phyloP scores from a whole-genome alignment of 163 green algal species.

The Scenedesmus sp. region DNA sequence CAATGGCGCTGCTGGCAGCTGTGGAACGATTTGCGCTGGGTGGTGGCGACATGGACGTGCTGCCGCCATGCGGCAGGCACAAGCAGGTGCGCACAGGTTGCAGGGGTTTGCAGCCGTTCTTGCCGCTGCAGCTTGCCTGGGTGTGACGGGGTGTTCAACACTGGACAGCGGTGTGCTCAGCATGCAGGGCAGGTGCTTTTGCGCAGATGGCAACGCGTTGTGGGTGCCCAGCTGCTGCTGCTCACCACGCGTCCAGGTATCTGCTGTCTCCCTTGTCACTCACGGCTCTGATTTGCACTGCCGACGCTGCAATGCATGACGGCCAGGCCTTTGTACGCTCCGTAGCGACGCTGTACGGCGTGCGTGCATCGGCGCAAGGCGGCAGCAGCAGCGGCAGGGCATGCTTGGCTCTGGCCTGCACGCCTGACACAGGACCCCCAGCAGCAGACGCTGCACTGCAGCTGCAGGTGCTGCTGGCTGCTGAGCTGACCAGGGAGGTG shows the following conservation, averaged over 20 bases:
- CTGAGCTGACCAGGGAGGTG: slow-evolving; percentile 28
- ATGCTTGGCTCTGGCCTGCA: neutral
- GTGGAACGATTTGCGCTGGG: slow-evolving; percentile 51
- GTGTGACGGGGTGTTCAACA: neutral
- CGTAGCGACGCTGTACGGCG: neutral
- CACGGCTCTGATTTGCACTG: neutral
- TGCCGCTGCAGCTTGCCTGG: too few species aligned
- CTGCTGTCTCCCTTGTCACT: neutral
- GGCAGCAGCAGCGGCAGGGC: slow-evolving; percentile 28
- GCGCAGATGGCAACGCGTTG: neutral
- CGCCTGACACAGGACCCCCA: neutral
- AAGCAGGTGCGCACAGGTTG: slow-evolving; percentile 19
- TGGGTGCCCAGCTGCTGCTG: neutral
- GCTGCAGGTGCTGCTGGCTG: slow-evolving; percentile 9
- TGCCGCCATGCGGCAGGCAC: slow-evolving; percentile 55
- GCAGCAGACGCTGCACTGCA: neutral
- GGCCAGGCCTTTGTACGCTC: slow-evolving; percentile 6
- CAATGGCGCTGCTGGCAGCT: slow-evolving; percentile 44
- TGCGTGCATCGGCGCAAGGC: slow-evolving; percentile 7
- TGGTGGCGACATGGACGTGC: slow-evolving; percentile 58
- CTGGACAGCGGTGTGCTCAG: too few species aligned
- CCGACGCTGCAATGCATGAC: neutral
- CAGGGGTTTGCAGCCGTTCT: too few species aligned
- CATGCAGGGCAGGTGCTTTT: neutral
- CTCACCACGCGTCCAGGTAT: too few species aligned